A percentile compares a stretch with the other conserved stretches of the same genome.
phyloP scores from a whole-genome alignment of 106 monocot species.

The Cymbidium sinense region DNA sequence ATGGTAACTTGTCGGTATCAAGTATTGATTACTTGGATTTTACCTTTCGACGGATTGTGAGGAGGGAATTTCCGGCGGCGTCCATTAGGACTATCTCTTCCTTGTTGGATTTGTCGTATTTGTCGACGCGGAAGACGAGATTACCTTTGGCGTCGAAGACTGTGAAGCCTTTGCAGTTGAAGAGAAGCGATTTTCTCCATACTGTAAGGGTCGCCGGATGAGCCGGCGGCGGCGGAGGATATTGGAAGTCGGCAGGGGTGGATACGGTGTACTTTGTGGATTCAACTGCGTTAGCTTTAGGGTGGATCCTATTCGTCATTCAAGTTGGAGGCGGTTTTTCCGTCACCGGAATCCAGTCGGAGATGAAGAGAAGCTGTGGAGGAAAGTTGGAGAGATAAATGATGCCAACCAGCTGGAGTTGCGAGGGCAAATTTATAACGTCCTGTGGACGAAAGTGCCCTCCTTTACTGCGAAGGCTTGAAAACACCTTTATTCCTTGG shows the following conservation, averaged over 20 bases:
- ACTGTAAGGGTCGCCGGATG: conserved; percentile 11
- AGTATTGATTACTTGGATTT: not conserved
- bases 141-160: conserved; percentile 13
- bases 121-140: conserved; percentile 18
- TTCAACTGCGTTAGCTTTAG: not conserved
- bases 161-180: conserved; percentile 21
- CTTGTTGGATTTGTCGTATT: conserved; percentile 7
- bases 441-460: not conserved
- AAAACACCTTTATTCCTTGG: too few relatives aligned
- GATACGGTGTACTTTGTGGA: not conserved
- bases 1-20: not conserved
- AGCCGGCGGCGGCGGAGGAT: not conserved
- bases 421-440: not conserved
- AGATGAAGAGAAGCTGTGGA: not conserved
- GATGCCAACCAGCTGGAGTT: not conserved
- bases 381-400: not conserved
- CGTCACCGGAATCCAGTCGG: too few relatives aligned
- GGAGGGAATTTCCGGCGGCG: conserved; percentile 6
- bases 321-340: not conserved
- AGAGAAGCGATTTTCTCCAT: conserved; percentile 22
- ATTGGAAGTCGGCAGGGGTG: too few relatives aligned
- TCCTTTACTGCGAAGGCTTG: not conserved
- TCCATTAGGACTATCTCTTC: conserved; percentile 22
- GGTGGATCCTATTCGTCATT: conserved; percentile 7
- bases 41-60: conserved; percentile 17